Percentiles rank a stretch among this genome's conserved stretches.
These are phyloP conservation scores for Microbotryum intermedium DNA, from an alignment of 1,284 basidiomycete species.

Conservation along the genomic window DNA sequence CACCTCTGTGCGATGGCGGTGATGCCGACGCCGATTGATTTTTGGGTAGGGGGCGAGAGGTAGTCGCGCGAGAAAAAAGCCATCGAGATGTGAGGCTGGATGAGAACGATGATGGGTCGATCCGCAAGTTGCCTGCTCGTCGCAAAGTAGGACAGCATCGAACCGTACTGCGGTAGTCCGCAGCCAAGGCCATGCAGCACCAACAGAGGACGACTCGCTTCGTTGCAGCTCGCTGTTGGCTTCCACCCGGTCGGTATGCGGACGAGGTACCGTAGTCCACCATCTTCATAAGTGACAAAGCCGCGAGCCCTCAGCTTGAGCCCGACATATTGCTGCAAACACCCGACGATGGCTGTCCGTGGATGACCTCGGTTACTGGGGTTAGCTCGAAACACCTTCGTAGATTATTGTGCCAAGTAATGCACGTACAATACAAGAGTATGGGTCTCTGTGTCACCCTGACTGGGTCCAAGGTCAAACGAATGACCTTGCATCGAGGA, in stretches of 20 bases:
- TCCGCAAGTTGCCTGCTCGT: slow-evolving; percentile 46
- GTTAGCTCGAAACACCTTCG: slow-evolving; percentile 43
- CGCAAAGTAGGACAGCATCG: slow-evolving; percentile 41
- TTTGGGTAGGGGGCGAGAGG: slow-evolving; percentile 57
- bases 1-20: slow-evolving; percentile 52
- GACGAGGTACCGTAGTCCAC: slow-evolving; percentile 52
- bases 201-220: slow-evolving; percentile 54
- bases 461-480: slow-evolving; percentile 70
- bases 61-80: slow-evolving; percentile 66
- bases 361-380: too few relatives aligned
- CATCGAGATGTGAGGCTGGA: slow-evolving; percentile 80
- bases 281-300: slow-evolving; percentile 1
- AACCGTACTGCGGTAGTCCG: slow-evolving; percentile 42
- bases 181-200: slow-evolving; percentile 77
- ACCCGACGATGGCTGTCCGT: slow-evolving; percentile 43
- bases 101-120: slow-evolving; percentile 64
- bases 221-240: slow-evolving; percentile 35
- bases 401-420: too few relatives aligned
- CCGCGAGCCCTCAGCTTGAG: slow-evolving; percentile 11
- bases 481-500: slow-evolving; percentile 51
- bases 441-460: slow-evolving; percentile 62
- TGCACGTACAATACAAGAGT: slow-evolving; percentile 51
- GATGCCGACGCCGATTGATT: slow-evolving; percentile 54
- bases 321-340: slow-evolving; percentile 30
- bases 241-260: slow-evolving; percentile 61